phyloP scores from a whole-genome alignment of 2,329 filamentous ascomycete species.

The Apiospora aurea region DNA sequence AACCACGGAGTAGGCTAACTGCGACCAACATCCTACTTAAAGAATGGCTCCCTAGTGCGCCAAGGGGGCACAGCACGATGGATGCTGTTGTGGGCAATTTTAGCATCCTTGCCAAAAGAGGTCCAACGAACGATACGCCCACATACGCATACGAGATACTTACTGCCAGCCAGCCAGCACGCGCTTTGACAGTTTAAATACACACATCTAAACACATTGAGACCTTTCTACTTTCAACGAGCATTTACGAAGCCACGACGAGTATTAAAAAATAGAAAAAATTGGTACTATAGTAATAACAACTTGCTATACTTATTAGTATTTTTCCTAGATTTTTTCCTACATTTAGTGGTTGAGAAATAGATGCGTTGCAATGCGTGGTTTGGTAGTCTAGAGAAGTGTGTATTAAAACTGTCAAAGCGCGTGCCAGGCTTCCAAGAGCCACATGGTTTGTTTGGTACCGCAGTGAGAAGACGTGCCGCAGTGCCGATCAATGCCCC shows the following conservation, averaged over 20 bases:
- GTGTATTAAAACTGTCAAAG: too few species aligned
- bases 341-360: too few species aligned
- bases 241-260: too few species aligned
- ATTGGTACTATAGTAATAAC: too few species aligned
- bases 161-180: background rate
- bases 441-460: background rate
- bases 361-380: too few species aligned
- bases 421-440: background rate
- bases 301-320: too few species aligned
- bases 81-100: background rate
- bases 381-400: too few species aligned
- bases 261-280: too few species aligned
- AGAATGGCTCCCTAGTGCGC: background rate
- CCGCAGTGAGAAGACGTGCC: background rate
- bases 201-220: too few species aligned
- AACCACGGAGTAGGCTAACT: background rate
- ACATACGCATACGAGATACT: background rate
- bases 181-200: too few species aligned
- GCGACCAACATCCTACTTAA: background rate
- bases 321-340: too few species aligned
- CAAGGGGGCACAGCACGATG: conserved; percentile 3
- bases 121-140: background rate
- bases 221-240: too few species aligned
- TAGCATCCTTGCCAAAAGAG: background rate
- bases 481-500: background rate